These are phyloP conservation scores for Chrysosporium queenslandicum DNA, from an alignment of 2,329 filamentous ascomycete genomes.

Conservation along the genomic window DNA sequence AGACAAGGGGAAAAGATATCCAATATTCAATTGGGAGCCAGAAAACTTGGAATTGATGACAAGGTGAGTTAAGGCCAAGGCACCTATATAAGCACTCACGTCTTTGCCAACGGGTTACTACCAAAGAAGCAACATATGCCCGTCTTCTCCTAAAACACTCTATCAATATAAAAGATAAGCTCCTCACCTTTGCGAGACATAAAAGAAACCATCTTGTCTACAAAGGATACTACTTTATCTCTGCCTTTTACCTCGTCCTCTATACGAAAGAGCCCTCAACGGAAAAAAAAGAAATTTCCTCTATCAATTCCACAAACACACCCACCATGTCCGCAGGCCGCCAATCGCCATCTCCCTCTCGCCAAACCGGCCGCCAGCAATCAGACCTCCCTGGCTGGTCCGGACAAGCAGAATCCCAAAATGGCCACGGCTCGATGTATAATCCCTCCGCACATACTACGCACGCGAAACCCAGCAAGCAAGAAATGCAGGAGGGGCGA, in stretches of 20 bases:
- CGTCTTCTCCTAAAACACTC: no score
- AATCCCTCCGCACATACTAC: slow-evolving; percentile 41
- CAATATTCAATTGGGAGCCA: not conserved
- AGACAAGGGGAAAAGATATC: not conserved
- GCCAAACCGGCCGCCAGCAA: slow-evolving; percentile 55
- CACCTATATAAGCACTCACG: not conserved
- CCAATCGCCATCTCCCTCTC: slow-evolving; percentile 66
- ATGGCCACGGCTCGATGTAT: slow-evolving; percentile 27
- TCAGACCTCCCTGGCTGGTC: slow-evolving; percentile 41
- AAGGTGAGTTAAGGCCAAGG: not conserved
- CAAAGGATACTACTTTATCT: not conserved
- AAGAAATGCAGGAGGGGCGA: not conserved
- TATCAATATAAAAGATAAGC: not conserved
- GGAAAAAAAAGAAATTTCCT: not conserved
- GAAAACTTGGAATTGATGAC: not conserved
- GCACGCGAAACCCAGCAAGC: not conserved
- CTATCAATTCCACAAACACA: slow-evolving; percentile 21
- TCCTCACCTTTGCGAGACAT: no score
- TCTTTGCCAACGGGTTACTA: no score
- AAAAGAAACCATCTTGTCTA: no score
- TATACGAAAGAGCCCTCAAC: not conserved
- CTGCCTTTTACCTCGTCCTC: no score
- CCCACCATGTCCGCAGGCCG: slow-evolving; percentile 58
- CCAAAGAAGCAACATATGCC: no score
- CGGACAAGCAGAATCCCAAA: slow-evolving; percentile 32